Conservation (phyloP, 768 basidiomycete genomes). For the Gyrodon lividus region DNA sequence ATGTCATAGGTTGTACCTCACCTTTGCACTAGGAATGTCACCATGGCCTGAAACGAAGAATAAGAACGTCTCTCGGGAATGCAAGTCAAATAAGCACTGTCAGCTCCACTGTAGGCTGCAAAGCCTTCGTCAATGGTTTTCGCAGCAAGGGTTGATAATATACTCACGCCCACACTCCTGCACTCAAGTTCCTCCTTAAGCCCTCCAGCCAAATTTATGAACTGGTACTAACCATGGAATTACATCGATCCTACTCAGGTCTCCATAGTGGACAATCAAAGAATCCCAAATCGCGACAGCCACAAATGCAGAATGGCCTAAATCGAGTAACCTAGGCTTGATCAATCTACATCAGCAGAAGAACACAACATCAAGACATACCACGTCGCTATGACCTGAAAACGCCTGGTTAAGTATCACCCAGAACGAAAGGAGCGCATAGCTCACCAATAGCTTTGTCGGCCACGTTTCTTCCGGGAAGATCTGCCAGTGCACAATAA, state of each 20-base stretch:
- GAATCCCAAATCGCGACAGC: slow-evolving; percentile 23
- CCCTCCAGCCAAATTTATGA: not conserved
- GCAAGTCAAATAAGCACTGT: slow-evolving; percentile 13
- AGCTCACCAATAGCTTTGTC: slow-evolving; percentile 20
- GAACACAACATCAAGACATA: not conserved
- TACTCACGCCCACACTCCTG: slow-evolving; percentile 27
- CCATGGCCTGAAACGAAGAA: slow-evolving; percentile 13
- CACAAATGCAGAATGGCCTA: slow-evolving; percentile 25
- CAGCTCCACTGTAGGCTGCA: slow-evolving; percentile 19
- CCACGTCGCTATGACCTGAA: slow-evolving; percentile 23
- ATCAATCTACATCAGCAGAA: not conserved
- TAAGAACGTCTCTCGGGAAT: not conserved
- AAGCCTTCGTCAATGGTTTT: not conserved
- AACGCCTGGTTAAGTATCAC: not conserved
- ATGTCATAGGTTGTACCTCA: not conserved
- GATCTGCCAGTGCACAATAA: slow-evolving; percentile 22
- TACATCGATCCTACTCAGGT: slow-evolving; percentile 3
- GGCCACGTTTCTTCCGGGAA: slow-evolving; percentile 16
- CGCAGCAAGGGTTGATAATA: not conserved
- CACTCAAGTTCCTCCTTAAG: not conserved
- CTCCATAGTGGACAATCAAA: slow-evolving; percentile 20
- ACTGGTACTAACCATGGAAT: slow-evolving; percentile 24
- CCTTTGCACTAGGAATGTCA: slow-evolving; percentile 28
- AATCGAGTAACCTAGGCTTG: slow-evolving; percentile 18
- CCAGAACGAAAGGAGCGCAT: too few species aligned